Percentiles rank a stretch among this genome's conserved stretches.
Evolutionary conservation across 2,329 filamentous ascomycete genomes (phyloP).

Genomic region (Cyphellophora europaea): DNA sequence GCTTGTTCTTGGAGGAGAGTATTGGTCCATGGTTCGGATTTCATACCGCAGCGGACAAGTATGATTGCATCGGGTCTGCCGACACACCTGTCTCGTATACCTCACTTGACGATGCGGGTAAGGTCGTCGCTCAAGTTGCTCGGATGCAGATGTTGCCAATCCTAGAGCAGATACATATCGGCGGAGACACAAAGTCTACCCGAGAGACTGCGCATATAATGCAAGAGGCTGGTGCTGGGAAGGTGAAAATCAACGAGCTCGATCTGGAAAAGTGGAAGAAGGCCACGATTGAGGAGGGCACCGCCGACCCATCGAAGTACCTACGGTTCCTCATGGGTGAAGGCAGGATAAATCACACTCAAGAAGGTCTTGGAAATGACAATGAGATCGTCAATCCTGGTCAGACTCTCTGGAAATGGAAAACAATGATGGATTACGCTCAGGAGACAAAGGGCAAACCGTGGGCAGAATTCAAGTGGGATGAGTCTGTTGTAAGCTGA

Average conservation of each 20-base stretch:
- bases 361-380: constrained; percentile 19
- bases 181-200: constrained; percentile 20
- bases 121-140: constrained; percentile 21
- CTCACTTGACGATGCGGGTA: constrained; percentile 23
- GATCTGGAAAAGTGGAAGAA: constrained; percentile 18
- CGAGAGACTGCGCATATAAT: constrained; percentile 20
- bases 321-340: constrained; percentile 28
- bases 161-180: constrained; percentile 19
- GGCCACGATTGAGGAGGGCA: constrained; percentile 9
- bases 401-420: constrained; percentile 23
- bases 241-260: constrained; percentile 18
- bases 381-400: constrained; percentile 24
- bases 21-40: constrained; percentile 27
- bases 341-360: constrained; percentile 18
- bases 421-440: constrained; percentile 21
- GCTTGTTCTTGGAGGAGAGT: constrained; percentile 25
- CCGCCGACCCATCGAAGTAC: constrained; percentile 7
- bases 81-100: constrained; percentile 23
- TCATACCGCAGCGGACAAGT: constrained; percentile 20
- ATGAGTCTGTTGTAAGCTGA: too few relatives aligned
- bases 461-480: constrained; percentile 16
- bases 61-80: constrained; percentile 22
- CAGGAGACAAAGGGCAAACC: constrained; percentile 19
- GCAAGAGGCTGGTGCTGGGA: constrained; percentile 18
- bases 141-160: constrained; percentile 4